Percentiles rank a stretch among this genome's conserved stretches.
phyloP scores from a whole-genome alignment of 106 monocot species.

The Xerophyta viscosa region DNA sequence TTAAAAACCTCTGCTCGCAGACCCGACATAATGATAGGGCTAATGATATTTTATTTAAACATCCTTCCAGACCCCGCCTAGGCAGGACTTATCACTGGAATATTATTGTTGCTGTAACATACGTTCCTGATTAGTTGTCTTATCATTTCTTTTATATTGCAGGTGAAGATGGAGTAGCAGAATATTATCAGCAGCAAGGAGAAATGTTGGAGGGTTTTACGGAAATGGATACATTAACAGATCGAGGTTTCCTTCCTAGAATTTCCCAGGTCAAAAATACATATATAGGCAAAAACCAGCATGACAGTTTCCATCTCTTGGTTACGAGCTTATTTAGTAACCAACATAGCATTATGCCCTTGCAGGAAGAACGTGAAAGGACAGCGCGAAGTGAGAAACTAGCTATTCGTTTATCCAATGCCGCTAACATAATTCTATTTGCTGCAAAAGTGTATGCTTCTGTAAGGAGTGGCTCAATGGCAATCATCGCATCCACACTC shows the following conservation, averaged over 20 bases:
- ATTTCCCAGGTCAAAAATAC: slow-evolving; percentile 62
- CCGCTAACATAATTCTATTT: slow-evolving; percentile 86
- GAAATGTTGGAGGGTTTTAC: slow-evolving; percentile 94
- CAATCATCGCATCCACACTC: slow-evolving; percentile 93
- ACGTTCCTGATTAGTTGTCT: no score
- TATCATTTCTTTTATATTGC: slow-evolving; percentile 29
- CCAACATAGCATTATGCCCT: neutral
- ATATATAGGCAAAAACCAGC: no score
- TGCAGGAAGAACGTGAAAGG: slow-evolving; percentile 80
- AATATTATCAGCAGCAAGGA: slow-evolving; percentile 90
- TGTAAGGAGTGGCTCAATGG: slow-evolving; percentile 80
- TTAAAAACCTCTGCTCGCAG: no score
- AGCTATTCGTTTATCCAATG: slow-evolving; percentile 82
- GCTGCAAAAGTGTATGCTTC: slow-evolving; percentile 96
- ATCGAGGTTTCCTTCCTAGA: slow-evolving; percentile 74
- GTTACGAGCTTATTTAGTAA: no score
- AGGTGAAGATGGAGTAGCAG: slow-evolving; percentile 73
- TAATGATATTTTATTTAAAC: no score
- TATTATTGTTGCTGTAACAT: no score
- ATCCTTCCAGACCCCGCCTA: no score
- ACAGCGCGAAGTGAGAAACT: slow-evolving; percentile 64
- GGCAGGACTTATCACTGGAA: no score
- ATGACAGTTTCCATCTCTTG: no score
- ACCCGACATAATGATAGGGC: no score
- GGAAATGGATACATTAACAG: slow-evolving; percentile 91